Evolutionary conservation across 2,329 filamentous ascomycete genomes (phyloP), one percentile per base, ranked within the genome.

Genomic region (Lizonia empirigonia): DNA sequence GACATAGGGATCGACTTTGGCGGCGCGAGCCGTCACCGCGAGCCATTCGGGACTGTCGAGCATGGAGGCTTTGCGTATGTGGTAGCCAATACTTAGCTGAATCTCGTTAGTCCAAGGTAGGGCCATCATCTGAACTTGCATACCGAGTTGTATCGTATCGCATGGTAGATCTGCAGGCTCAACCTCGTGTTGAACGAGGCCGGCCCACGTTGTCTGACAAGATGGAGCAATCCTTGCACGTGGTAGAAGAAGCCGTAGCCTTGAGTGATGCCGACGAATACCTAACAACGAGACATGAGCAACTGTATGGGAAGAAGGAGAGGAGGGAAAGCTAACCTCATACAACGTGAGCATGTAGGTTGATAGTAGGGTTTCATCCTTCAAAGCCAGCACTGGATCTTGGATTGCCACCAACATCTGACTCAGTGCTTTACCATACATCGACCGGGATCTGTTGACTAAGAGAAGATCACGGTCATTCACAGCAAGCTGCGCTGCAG

Each of bases 211-310:
- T 65, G 61, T 40, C 53, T 67, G 7, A 73, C 41, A 10, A 72
- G 44, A 41, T 64, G 69, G 7, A 72, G 50, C 23, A 71, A 56
- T 7, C 70, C 70, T 54, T 73, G 69, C 3, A 71, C 65, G 47
- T 73, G 69, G 36, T 69, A 71, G 44, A 72, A 72, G 58, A 72
- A 73, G 22, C 70, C 70, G 39, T 68, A 64, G 8, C 69, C 69
- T 16, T 63, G 58, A 1, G 63, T 67, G 15, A 71, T 55, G 16
- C 70, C 69, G 2, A 72, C 68, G 32, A 72, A 73, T 1, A 73
- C 67, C 69, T 71, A 36, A 13, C 5, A 7, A 6, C 1, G 9
- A 15, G 27, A 20, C 9, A 19, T 49, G 7, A 49, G 37, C n/a
- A 15, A 16, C 15, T 22, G 12, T n/a, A 5, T 12, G 8, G 7